Conservation (phyloP, 805 yeast species). For the Metschnikowia cubensis region DNA sequence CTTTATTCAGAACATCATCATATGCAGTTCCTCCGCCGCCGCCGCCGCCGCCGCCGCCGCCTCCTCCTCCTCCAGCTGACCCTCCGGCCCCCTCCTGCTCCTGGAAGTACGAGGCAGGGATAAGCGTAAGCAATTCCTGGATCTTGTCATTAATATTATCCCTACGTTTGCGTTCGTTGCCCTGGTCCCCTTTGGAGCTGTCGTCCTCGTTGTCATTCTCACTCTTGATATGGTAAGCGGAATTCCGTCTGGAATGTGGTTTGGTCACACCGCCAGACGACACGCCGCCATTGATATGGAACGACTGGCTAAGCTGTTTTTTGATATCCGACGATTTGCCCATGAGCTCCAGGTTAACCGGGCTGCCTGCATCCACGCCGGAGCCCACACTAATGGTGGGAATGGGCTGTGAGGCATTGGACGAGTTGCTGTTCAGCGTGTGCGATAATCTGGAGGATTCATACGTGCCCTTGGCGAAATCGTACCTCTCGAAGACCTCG, state of each 20-base stretch:
- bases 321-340: conserved; percentile 36
- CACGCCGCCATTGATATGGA: conserved; percentile 18
- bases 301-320: conserved; percentile 39
- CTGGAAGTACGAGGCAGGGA: conserved; percentile 35
- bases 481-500: conserved; percentile 1
- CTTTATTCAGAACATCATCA: conserved; percentile 10
- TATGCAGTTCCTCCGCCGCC: neutral
- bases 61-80: conserved; percentile 12
- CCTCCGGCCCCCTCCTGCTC: conserved; percentile 22
- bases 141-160: conserved; percentile 44
- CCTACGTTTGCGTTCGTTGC: conserved; percentile 40
- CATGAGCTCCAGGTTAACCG: conserved; percentile 22
- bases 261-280: conserved; percentile 32
- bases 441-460: neutral
- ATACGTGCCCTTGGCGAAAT: neutral
- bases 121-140: conserved; percentile 38
- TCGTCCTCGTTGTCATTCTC: conserved; percentile 22
- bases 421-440: neutral
- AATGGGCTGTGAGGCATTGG: conserved; percentile 7
- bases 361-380: conserved; percentile 21
- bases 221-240: conserved; percentile 25
- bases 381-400: conserved; percentile 28
- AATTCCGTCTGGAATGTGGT: conserved; percentile 36
- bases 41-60: conserved; percentile 3
- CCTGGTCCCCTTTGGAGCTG: conserved; percentile 28